Evolutionary conservation across 148 eudicot genomes (phyloP), one percentile per base, ranked within the genome.

Genomic region (Dysphania ambrosioides): DNA sequence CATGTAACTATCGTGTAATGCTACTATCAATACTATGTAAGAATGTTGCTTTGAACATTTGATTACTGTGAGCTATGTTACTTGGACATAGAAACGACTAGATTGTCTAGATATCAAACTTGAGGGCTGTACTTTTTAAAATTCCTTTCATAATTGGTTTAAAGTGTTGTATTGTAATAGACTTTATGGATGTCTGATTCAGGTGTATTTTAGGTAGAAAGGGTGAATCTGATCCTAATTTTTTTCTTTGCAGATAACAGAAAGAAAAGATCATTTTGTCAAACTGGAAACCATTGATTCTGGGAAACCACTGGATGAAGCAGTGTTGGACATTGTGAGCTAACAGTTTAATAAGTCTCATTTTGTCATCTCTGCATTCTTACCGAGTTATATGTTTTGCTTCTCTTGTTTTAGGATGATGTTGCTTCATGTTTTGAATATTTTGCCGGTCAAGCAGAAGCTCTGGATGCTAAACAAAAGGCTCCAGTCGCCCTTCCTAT

Each of bases 261-360:
- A 89, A 74, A 86, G 83, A 79, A 95, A 92, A 76, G 76, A 86
- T 60, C 82, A 80, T 70, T 83, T 95, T 44, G 92, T 89, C 53
- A 92, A 84, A 78, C 91, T 92, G 47, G 99, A 95, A 81, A 82
- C 92, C 34, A 62, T 95, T 66, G 99, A 95, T 81, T 69, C 82
- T 76, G 99, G 99, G 55, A 95, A 95, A 73, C 99, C 99, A 27
- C 49, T 88, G 47, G 92, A 87, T 5, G 99, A 95, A 86, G 87
- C 96, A 38, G 88, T 91, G 72, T 92, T 92, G 97, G 99, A 95
- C 78, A 95, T 92, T 8, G 97, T 95, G 87, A 73, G 94, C 65
- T 41, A 68, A 9, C 58, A 19, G 8, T 66, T 57, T 29, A n/a
- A 31, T 18, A 41, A 15, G 55, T 12, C 56, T 64, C 47, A n/a